Percentiles rank a stretch among this genome's conserved stretches.
Evolutionary conservation across 371 early-diverging fungal species (phyloP).

Genomic region (Mortierella sp.): DNA sequence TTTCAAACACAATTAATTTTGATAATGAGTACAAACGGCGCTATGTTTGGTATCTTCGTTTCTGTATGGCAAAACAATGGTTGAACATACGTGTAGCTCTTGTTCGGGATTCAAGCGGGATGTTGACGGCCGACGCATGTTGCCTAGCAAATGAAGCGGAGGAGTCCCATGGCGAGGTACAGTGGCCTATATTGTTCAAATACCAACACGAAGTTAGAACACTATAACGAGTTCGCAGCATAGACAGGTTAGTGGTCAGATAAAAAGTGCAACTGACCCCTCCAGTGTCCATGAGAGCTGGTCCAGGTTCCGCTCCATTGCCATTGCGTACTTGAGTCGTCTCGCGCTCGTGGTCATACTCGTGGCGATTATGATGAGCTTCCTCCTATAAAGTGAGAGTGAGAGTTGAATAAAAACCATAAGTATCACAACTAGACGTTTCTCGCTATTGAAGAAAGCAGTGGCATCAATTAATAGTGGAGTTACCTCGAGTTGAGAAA

Average conservation of each 20-base stretch:
- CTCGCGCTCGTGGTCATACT: slow-evolving; percentile 55
- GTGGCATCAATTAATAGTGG: neutral
- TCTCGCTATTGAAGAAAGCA: neutral
- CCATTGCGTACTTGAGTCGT: slow-evolving; percentile 51
- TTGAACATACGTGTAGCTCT: slow-evolving; percentile 32
- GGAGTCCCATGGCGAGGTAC: slow-evolving; percentile 15
- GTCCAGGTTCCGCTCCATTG: slow-evolving; percentile 15
- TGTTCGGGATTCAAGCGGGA: slow-evolving; percentile 51
- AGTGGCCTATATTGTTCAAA: slow-evolving; percentile 13
- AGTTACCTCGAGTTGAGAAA: slow-evolving; percentile 51
- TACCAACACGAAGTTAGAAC: neutral
- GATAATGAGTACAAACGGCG: neutral
- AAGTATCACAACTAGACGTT: neutral
- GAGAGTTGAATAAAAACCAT: neutral
- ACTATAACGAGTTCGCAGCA: neutral
- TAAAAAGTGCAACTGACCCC: slow-evolving; percentile 35
- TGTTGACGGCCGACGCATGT: slow-evolving; percentile 26
- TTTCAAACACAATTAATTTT: neutral
- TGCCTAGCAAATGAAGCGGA: neutral
- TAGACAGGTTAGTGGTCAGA: neutral
- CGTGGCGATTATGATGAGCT: slow-evolving; percentile 51
- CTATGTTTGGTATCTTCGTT: neutral
- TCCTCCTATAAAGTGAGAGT: slow-evolving; percentile 32
- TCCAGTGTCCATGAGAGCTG: slow-evolving; percentile 38
- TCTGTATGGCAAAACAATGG: neutral